phyloP scores from a whole-genome alignment of 306 rosid species.

The Hippophae tibetana region DNA sequence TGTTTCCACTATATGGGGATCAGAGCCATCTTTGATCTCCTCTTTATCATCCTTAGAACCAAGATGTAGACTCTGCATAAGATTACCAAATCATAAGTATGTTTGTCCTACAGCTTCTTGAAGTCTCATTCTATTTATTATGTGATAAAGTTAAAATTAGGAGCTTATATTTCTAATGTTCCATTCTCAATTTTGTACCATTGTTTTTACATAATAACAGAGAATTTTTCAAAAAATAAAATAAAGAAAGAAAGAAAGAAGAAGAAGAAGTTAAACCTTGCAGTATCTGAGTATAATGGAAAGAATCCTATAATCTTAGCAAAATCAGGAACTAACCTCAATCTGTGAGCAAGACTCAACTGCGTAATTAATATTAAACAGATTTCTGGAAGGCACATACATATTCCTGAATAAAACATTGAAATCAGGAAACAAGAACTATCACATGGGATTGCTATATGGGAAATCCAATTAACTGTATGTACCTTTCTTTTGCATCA shows the following conservation, averaged over 20 bases:
- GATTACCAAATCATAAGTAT: conserved; percentile 1
- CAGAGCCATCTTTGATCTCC: conserved; percentile 18
- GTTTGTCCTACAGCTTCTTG: not conserved
- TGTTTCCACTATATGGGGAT: conserved; percentile 23
- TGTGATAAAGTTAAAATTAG: not conserved
- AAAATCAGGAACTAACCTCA: conserved; percentile 37
- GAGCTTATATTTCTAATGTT: not conserved
- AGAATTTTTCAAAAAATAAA: not conserved
- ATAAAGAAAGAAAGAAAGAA: too few relatives aligned
- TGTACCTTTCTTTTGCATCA: conserved; percentile 50
- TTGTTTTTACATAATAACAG: not conserved
- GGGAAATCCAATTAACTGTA: not conserved
- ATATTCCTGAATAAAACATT: conserved; percentile 34
- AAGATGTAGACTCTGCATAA: conserved; percentile 23
- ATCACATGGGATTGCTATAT: not conserved
- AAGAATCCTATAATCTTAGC: not conserved
- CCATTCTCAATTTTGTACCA: conserved; percentile 13
- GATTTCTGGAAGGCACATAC: conserved; percentile 35
- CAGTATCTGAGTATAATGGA: not conserved
- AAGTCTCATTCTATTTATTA: too few relatives aligned
- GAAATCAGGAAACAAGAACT: conserved; percentile 10
- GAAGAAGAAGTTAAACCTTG: too few relatives aligned
- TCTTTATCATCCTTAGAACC: conserved; percentile 21
- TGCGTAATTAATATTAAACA: conserved; percentile 36
- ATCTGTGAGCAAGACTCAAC: conserved; percentile 23